Evolutionary conservation across 257 asterid species (phyloP).

Genomic region (Gentiana straminea): DNA sequence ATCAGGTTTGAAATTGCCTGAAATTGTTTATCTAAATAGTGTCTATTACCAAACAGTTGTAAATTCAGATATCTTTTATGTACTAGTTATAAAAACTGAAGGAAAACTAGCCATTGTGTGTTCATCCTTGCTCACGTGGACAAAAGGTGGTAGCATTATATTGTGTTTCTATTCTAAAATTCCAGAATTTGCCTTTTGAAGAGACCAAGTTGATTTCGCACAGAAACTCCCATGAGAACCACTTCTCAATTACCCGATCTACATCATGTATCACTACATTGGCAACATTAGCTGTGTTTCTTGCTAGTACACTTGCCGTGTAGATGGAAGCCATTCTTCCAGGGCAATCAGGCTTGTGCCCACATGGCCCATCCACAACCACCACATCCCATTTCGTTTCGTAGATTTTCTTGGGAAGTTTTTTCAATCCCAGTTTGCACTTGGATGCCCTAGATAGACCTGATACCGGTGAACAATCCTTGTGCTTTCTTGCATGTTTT

Average conservation of each 20-base stretch:
- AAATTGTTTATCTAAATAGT: too few relatives aligned
- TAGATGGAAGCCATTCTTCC: slow-evolving; percentile 82
- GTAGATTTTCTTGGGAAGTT: slow-evolving; percentile 38
- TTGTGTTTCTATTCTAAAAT: slow-evolving; percentile 29
- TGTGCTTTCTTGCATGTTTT: slow-evolving; percentile 43
- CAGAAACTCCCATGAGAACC: slow-evolving; percentile 87
- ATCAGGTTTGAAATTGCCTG: too few relatives aligned
- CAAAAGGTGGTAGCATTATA: slow-evolving; percentile 49
- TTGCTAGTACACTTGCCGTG: slow-evolving; percentile 54
- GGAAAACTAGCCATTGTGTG: not conserved
- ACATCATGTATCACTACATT: slow-evolving; percentile 63
- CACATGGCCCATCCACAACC: slow-evolving; percentile 74
- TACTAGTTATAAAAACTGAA: not conserved
- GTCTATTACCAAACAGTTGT: too few relatives aligned
- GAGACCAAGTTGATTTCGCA: slow-evolving; percentile 66
- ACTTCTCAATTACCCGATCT: slow-evolving; percentile 67
- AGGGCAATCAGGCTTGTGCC: slow-evolving; percentile 44
- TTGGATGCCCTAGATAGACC: slow-evolving; percentile 9
- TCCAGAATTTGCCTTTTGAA: slow-evolving; percentile 77
- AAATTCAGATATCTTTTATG: not conserved
- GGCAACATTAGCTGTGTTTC: slow-evolving; percentile 35
- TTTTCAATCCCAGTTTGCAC: slow-evolving; percentile 41
- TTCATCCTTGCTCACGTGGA: slow-evolving; percentile 2
- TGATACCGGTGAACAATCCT: slow-evolving; percentile 22
- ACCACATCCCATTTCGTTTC: slow-evolving; percentile 57